phyloP scores from a whole-genome alignment of 768 basidiomycete species.

The Sarcomyxa edulis region DNA sequence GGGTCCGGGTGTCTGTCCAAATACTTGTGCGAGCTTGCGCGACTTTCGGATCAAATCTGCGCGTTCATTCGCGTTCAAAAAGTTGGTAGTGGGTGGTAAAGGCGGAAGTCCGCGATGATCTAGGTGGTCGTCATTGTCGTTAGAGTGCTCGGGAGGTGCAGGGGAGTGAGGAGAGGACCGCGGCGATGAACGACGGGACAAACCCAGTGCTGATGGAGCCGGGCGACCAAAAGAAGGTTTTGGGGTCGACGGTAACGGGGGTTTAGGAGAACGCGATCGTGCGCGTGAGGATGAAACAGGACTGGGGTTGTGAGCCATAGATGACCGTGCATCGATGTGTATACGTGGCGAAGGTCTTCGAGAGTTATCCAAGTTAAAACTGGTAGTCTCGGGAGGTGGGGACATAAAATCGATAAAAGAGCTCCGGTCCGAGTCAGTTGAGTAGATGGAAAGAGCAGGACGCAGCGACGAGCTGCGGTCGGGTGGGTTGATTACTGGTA shows the following conservation, averaged over 20 bases:
- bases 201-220: slow-evolving; percentile 14
- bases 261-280: slow-evolving; percentile 28
- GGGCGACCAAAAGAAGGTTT: slow-evolving; percentile 41
- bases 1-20: slow-evolving; percentile 60
- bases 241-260: slow-evolving; percentile 39
- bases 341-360: background rate
- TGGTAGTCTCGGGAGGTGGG: slow-evolving; percentile 11
- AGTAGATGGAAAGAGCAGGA: background rate
- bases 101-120: too few relatives aligned
- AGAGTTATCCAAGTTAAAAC: background rate
- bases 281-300: slow-evolving; percentile 18
- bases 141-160: slow-evolving; percentile 6
- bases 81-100: slow-evolving; percentile 64
- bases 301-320: slow-evolving; percentile 9
- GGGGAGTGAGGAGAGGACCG: slow-evolving; percentile 6
- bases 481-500: slow-evolving; percentile 17
- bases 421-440: slow-evolving; percentile 3
- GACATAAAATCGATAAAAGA: slow-evolving; percentile 47
- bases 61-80: slow-evolving; percentile 58
- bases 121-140: background rate
- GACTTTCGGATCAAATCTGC: slow-evolving; percentile 68
- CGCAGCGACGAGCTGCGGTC: slow-evolving; percentile 8
- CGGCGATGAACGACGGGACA: slow-evolving; percentile 9
- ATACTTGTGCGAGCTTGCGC: slow-evolving; percentile 77
- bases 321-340: slow-evolving; percentile 3